Percentiles rank a stretch among this genome's conserved stretches.
phyloP scores from a whole-genome alignment of 768 basidiomycete genomes.

The Sporobolomyces pararoseus region DNA sequence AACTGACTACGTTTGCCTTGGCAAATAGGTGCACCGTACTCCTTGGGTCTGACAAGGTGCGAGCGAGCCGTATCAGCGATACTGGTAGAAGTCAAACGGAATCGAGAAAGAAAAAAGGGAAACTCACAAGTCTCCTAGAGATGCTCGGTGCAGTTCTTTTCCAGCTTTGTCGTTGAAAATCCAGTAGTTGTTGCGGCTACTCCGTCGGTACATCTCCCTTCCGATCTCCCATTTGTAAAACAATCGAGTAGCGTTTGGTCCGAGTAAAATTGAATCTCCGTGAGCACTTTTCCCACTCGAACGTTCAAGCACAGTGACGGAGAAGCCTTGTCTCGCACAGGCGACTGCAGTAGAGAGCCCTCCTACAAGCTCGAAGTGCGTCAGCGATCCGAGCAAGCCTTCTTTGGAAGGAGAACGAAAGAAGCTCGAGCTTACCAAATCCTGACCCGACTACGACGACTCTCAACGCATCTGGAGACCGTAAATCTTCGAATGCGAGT shows the following conservation, averaged over 20 bases:
- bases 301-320: constrained; percentile 33
- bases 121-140: not conserved
- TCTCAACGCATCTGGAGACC: not conserved
- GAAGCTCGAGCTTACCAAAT: constrained; percentile 33
- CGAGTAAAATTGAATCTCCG: constrained; percentile 38
- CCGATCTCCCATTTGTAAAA: constrained; percentile 35
- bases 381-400: no score
- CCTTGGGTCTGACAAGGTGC: not conserved
- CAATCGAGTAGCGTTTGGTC: constrained; percentile 24
- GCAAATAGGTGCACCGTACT: constrained; percentile 15
- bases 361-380: constrained; percentile 8
- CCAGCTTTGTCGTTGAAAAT: constrained; percentile 9
- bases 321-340: constrained; percentile 33
- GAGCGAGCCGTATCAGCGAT: no score
- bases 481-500: not conserved
- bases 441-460: constrained; percentile 36
- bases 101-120: no score
- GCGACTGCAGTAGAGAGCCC: constrained; percentile 40
- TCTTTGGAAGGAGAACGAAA: no score
- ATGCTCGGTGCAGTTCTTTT: not conserved
- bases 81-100: no score
- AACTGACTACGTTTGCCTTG: constrained; percentile 30
- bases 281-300: constrained; percentile 26
- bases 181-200: constrained; percentile 16
- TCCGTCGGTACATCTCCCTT: constrained; percentile 20